Conservation (phyloP, 2,329 filamentous ascomycete genomes). For the Fusarium proliferatum region DNA sequence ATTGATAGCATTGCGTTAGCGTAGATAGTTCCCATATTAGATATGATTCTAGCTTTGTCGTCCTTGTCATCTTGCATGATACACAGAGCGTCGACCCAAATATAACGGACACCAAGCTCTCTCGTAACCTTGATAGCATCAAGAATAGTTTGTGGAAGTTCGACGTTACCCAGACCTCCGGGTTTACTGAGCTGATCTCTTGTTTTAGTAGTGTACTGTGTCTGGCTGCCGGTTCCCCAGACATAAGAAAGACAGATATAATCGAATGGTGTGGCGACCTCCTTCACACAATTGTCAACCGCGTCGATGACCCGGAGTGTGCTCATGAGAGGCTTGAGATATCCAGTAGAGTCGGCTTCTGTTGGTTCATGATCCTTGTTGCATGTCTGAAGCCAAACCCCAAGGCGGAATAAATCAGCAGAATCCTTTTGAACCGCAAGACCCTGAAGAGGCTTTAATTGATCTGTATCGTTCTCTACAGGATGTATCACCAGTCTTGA, state of each 20-base stretch:
- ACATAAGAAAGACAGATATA: conserved; percentile 24
- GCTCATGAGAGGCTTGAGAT: not conserved
- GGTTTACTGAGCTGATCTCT: not conserved
- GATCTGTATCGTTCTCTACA: too few species aligned
- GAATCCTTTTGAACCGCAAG: not conserved
- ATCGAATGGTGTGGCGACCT: not conserved
- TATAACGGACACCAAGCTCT: conserved; percentile 8
- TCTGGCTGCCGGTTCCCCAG: conserved; percentile 24
- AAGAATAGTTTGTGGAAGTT: conserved; percentile 18
- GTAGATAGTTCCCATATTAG: conserved; percentile 20
- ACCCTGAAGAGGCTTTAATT: not conserved
- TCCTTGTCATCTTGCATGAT: conserved; percentile 19
- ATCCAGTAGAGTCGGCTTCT: not conserved
- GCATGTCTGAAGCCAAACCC: not conserved
- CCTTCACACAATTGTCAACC: not conserved
- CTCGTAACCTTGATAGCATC: conserved; percentile 13
- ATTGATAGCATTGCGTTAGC: conserved; percentile 12
- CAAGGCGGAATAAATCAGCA: conserved; percentile 1
- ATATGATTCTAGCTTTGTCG: conserved; percentile 18
- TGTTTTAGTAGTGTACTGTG: conserved; percentile 20
- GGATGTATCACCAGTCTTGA: not conserved
- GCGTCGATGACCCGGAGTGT: conserved; percentile 8
- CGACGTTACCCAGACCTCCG: not conserved
- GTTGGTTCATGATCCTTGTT: not conserved
- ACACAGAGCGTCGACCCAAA: conserved; percentile 27